phyloP scores from a whole-genome alignment of 2,329 filamentous ascomycete genomes.

The Colletotrichum theobromicola region DNA sequence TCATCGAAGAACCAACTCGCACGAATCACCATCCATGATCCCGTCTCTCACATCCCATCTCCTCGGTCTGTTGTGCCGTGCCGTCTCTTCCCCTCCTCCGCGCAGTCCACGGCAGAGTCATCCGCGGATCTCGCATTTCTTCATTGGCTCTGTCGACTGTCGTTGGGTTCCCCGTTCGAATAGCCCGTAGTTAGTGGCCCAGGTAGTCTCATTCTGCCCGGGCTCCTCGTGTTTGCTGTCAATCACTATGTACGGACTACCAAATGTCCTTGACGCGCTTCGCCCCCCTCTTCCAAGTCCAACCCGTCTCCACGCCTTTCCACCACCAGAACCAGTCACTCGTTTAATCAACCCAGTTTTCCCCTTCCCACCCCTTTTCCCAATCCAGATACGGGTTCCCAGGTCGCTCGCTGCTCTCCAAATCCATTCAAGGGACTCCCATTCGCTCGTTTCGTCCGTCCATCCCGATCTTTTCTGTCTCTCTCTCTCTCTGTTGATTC shows the following conservation, averaged over 20 bases:
- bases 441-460: conserved; percentile 5
- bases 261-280: not conserved
- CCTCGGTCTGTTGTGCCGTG: not conserved
- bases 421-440: conserved; percentile 4
- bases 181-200: not conserved
- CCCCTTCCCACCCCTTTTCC: conserved; percentile 12
- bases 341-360: conserved; percentile 17
- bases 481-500: not conserved
- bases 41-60: not conserved
- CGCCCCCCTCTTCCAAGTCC: not conserved
- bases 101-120: not conserved
- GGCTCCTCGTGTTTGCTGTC: not conserved
- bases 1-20: not conserved
- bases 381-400: not conserved
- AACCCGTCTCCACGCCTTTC: not conserved
- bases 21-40: not conserved
- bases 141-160: not conserved
- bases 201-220: not conserved
- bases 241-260: not conserved
- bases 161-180: not conserved
- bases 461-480: not conserved
- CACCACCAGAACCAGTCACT: not conserved
- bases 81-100: not conserved
- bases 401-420: not conserved
- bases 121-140: not conserved